These are phyloP conservation scores for Aspergillus sp. DNA, from an alignment of 2,329 filamentous ascomycete species.

Conservation along the genomic window DNA sequence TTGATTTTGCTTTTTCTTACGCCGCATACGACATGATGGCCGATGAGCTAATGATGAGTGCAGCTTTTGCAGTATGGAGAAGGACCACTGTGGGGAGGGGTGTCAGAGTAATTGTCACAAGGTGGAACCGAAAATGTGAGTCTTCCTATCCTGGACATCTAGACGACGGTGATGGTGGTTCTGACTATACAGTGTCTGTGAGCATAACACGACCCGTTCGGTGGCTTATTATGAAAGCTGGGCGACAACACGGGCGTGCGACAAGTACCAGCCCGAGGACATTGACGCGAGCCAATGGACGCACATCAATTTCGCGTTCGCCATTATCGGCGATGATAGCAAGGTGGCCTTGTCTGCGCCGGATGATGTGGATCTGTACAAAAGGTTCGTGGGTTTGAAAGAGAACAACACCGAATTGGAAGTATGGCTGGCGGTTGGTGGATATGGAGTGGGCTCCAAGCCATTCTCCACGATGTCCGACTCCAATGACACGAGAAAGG, in stretches of 20 bases:
- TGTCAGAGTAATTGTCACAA: too few species aligned
- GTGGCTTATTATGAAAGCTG: conserved; percentile 3
- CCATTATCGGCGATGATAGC: neutral
- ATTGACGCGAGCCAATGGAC: neutral
- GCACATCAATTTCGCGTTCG: conserved; percentile 1
- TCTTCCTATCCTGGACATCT: too few species aligned
- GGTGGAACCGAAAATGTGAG: too few species aligned
- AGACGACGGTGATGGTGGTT: too few species aligned
- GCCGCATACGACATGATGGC: too few species aligned
- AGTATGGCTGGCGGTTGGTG: neutral
- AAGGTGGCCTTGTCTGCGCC: neutral
- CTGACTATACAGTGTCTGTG: too few species aligned
- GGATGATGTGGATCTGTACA: neutral
- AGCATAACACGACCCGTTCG: neutral
- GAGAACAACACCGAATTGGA: neutral
- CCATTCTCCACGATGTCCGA: conserved; percentile 8
- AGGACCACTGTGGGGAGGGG: too few species aligned
- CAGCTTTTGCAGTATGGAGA: too few species aligned
- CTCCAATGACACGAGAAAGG: conserved; percentile 2
- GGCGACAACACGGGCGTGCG: neutral
- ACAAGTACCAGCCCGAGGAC: neutral
- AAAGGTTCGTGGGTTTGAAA: neutral
- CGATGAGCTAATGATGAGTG: too few species aligned
- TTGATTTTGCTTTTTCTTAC: too few species aligned
- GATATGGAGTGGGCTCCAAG: neutral